phyloP scores from a whole-genome alignment of 2,329 filamentous ascomycete genomes.

The Claviceps quebecensis region DNA sequence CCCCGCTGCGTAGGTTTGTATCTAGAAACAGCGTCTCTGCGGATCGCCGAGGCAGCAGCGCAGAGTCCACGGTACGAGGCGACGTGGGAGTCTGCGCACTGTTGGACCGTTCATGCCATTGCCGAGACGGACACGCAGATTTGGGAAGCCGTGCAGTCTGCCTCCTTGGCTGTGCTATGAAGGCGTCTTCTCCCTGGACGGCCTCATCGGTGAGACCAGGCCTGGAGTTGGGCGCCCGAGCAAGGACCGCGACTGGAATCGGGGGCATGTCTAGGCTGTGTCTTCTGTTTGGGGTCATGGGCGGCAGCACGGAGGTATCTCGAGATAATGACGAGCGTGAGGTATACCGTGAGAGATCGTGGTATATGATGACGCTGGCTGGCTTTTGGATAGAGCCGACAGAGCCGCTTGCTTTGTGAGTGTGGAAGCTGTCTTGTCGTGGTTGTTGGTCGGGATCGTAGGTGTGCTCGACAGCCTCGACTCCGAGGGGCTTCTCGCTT shows the following conservation, averaged over 20 bases:
- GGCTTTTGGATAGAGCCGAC: conserved; percentile 28
- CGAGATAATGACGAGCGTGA: conserved; percentile 13
- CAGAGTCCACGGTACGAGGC: conserved; percentile 21
- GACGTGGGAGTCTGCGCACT: conserved; percentile 33
- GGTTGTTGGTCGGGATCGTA: neutral
- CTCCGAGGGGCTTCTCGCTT: conserved; percentile 15
- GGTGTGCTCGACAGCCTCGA: neutral
- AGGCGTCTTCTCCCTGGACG: conserved; percentile 46
- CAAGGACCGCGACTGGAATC: conserved; percentile 37
- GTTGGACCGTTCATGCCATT: conserved; percentile 22
- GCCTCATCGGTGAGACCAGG: conserved; percentile 48
- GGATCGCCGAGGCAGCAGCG: conserved; percentile 18
- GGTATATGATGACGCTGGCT: conserved; percentile 41
- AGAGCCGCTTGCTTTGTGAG: conserved; percentile 17
- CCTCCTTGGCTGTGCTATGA: conserved; percentile 37
- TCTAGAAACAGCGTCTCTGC: conserved; percentile 15
- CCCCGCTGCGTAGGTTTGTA: neutral
- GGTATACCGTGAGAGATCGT: conserved; percentile 13
- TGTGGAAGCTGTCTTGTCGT: conserved; percentile 7
- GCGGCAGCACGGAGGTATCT: conserved; percentile 16
- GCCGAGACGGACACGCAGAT: conserved; percentile 33
- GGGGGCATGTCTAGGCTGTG: conserved; percentile 32
- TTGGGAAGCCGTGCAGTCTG: conserved; percentile 31
- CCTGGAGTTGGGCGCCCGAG: conserved; percentile 47
- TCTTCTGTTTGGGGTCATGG: conserved; percentile 15